Evolutionary conservation across 768 basidiomycete genomes (phyloP).

Genomic region (Hemileccinum impolitum): DNA sequence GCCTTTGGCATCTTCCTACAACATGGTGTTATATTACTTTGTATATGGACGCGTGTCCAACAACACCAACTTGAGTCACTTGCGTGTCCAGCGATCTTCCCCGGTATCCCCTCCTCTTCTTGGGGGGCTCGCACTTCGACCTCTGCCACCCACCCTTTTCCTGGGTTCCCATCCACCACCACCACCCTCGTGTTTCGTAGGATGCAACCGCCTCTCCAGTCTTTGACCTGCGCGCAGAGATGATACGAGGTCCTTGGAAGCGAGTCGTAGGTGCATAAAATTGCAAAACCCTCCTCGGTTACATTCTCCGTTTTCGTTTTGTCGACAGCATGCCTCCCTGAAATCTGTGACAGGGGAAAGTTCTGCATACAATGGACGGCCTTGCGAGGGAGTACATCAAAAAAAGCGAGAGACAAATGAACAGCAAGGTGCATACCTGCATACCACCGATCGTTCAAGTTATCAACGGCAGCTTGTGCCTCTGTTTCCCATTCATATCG

Average conservation of each 20-base stretch:
- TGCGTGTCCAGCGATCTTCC: conserved; percentile 77
- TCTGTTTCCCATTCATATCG: conserved; percentile 99
- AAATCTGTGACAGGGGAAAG: conserved; percentile 98
- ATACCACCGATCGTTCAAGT: conserved; percentile 96
- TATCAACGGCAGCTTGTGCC: conserved; percentile 89
- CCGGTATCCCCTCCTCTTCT: conserved; percentile 60
- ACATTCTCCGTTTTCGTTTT: conserved; percentile 98
- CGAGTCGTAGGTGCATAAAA: conserved; percentile 94
- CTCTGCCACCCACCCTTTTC: conserved; percentile 61
- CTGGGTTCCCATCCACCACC: conserved; percentile 84
- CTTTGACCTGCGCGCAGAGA: conserved; percentile 80
- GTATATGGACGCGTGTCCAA: background rate
- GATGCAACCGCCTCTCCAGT: conserved; percentile 74
- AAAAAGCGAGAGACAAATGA: conserved; percentile 1
- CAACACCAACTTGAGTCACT: conserved; percentile 26
- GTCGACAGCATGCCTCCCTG: conserved; percentile 96
- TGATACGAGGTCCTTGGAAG: conserved; percentile 79
- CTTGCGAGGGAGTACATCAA: conserved; percentile 37
- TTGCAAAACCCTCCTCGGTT: conserved; percentile 98
- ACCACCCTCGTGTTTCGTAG: conserved; percentile 56
- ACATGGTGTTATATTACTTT: background rate
- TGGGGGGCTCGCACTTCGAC: conserved; percentile 71
- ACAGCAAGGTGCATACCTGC: conserved; percentile 53
- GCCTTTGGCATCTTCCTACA: no score
- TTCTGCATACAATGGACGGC: conserved; percentile 94